Percentiles rank a stretch among this genome's conserved stretches.
These are phyloP conservation scores for Ogataea corticis DNA, from an alignment of 805 yeast genomes.

Conservation along the genomic window DNA sequence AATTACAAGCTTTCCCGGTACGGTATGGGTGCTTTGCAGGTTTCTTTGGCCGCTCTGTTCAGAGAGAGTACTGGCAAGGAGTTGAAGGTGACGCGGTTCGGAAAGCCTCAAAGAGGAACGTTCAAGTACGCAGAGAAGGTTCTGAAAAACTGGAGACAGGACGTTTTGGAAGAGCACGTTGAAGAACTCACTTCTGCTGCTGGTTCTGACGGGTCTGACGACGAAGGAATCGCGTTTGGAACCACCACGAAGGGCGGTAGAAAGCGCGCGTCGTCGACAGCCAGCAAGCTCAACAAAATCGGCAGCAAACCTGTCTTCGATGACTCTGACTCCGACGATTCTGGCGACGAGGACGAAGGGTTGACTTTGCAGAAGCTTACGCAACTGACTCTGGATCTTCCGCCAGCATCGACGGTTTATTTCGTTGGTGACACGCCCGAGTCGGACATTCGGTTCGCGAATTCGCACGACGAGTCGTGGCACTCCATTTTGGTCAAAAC, in stretches of 20 bases:
- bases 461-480: slow-evolving; percentile 84
- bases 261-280: slow-evolving; percentile 9
- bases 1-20: slow-evolving; percentile 78
- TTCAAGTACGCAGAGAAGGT: slow-evolving; percentile 82
- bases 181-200: slow-evolving; percentile 38
- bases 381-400: slow-evolving; percentile 54
- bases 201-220: slow-evolving; percentile 19
- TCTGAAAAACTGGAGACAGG: slow-evolving; percentile 74
- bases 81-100: slow-evolving; percentile 77
- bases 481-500: slow-evolving; percentile 82
- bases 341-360: slow-evolving; percentile 38
- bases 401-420: slow-evolving; percentile 83
- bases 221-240: slow-evolving; percentile 20
- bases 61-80: slow-evolving; percentile 83
- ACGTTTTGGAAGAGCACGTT: slow-evolving; percentile 72
- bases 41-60: slow-evolving; percentile 80
- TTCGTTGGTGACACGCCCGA: slow-evolving; percentile 92
- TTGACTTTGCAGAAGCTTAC: slow-evolving; percentile 46
- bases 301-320: slow-evolving; percentile 23
- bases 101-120: slow-evolving; percentile 88
- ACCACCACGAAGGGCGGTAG: slow-evolving; percentile 7
- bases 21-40: slow-evolving; percentile 95
- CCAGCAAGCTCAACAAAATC: background rate
- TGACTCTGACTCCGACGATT: slow-evolving; percentile 34
- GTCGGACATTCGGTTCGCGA: slow-evolving; percentile 84